These are phyloP conservation scores for Gyromitra esculenta DNA, from an alignment of 2,329 filamentous ascomycete genomes.

Conservation along the genomic window DNA sequence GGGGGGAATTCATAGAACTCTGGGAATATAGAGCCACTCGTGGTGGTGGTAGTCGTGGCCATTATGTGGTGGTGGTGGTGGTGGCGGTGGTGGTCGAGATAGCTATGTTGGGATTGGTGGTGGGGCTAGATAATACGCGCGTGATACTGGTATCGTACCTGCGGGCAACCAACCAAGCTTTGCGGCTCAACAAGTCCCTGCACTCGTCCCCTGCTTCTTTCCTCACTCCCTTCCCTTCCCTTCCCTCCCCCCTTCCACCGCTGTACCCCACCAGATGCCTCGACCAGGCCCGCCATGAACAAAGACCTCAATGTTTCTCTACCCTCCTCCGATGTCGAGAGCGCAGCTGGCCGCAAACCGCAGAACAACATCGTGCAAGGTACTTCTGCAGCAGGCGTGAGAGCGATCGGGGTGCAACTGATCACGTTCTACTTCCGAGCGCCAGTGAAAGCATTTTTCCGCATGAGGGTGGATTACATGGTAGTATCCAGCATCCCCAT, in stretches of 20 bases:
- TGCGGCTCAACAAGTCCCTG: slow-evolving; percentile 41
- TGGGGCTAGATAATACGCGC: neutral
- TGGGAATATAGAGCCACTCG: slow-evolving; percentile 46
- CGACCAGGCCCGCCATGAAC: slow-evolving; percentile 25
- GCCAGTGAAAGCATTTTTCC: slow-evolving; percentile 91
- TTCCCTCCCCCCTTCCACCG: neutral
- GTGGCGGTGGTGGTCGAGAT: neutral
- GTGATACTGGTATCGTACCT: neutral
- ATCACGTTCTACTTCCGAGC: slow-evolving; percentile 92
- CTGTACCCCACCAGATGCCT: slow-evolving; percentile 13
- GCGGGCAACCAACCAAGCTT: slow-evolving; percentile 31
- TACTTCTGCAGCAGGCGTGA: slow-evolving; percentile 84
- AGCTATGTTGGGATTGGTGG: slow-evolving; percentile 5
- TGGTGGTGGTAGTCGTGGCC: slow-evolving; percentile 7
- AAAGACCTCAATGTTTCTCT: slow-evolving; percentile 29
- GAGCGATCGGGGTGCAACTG: slow-evolving; percentile 82
- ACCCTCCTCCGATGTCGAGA: slow-evolving; percentile 11
- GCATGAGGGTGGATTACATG: slow-evolving; percentile 84
- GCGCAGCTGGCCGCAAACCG: slow-evolving; percentile 21
- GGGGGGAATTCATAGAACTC: slow-evolving; percentile 76
- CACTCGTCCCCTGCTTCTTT: neutral
- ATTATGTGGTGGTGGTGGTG: neutral
- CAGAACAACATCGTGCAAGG: slow-evolving; percentile 62
- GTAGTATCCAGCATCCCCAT: slow-evolving; percentile 17
- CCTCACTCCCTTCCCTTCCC: neutral